Conservation (phyloP, 2,329 filamentous ascomycete species). For the Alternaria hordeiaustralica region DNA sequence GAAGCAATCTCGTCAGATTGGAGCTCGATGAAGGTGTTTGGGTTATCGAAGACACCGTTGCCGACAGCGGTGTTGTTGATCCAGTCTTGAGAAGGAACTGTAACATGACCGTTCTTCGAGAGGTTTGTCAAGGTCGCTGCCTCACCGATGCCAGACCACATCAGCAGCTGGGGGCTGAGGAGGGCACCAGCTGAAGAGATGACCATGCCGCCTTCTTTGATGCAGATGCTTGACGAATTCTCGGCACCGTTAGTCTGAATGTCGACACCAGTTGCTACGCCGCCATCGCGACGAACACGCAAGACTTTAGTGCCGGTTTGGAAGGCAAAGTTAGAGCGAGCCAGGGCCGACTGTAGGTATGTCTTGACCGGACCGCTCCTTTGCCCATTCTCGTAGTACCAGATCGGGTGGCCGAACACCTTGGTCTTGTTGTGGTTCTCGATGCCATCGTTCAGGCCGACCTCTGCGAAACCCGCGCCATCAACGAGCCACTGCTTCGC, state of each 20-base stretch:
- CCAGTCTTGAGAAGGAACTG: slow-evolving; percentile 50
- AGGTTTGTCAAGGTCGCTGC: slow-evolving; percentile 36
- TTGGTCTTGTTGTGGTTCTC: slow-evolving; percentile 52
- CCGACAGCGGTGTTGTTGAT: slow-evolving; percentile 60
- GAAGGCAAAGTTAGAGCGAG: slow-evolving; percentile 42
- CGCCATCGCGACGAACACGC: slow-evolving; percentile 52
- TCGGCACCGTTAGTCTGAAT: slow-evolving; percentile 43
- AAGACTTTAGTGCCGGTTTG: slow-evolving; percentile 53
- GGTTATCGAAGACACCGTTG: slow-evolving; percentile 62
- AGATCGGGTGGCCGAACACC: slow-evolving; percentile 59
- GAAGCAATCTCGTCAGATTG: slow-evolving; percentile 53
- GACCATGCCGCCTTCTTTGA: slow-evolving; percentile 36
- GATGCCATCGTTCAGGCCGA: slow-evolving; percentile 56
- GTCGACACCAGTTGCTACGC: slow-evolving; percentile 53
- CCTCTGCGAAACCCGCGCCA: slow-evolving; percentile 55
- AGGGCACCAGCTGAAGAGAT: slow-evolving; percentile 44
- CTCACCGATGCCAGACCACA: slow-evolving; percentile 50
- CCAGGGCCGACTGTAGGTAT: slow-evolving; percentile 59
- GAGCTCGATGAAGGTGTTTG: slow-evolving; percentile 62
- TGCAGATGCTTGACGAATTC: slow-evolving; percentile 37
- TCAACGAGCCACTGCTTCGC: slow-evolving; percentile 60
- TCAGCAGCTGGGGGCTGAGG: slow-evolving; percentile 47
- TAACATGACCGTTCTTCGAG: slow-evolving; percentile 46
- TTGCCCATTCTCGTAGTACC: slow-evolving; percentile 58
- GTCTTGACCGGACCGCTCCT: slow-evolving; percentile 58